Evolutionary conservation across 805 yeast genomes (phyloP).

Genomic region (Nakazawaea ernobii): DNA sequence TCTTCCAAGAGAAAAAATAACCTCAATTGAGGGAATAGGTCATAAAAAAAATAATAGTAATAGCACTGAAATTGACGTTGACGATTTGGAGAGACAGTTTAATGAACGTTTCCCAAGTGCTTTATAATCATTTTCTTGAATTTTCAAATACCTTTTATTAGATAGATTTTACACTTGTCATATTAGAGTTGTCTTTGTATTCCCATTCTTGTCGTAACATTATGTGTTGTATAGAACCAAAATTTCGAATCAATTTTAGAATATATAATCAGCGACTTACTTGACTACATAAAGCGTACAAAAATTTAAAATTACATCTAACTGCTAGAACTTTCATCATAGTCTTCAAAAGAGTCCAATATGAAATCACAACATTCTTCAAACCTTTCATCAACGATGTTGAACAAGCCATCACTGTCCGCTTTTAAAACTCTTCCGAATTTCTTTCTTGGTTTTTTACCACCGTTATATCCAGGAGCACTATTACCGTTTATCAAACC

Average conservation of each 20-base stretch:
- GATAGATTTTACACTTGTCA: background rate
- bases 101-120: constrained; percentile 58
- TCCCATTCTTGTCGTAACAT: background rate
- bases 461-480: constrained; percentile 20
- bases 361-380: constrained; percentile 85
- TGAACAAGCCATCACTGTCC: constrained; percentile 66
- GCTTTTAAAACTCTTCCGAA: constrained; percentile 84
- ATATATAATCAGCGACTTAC: background rate
- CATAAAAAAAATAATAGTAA: constrained; percentile 14
- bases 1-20: background rate
- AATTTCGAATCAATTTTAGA: no score
- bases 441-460: constrained; percentile 79
- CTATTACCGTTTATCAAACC: constrained; percentile 20
- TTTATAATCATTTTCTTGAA: constrained; percentile 25
- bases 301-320: constrained; percentile 14
- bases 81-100: constrained; percentile 53
- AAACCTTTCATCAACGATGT: constrained; percentile 72
- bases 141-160: constrained; percentile 3
- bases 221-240: no score
- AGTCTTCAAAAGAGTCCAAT: constrained; percentile 70
- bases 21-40: background rate
- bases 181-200: background rate
- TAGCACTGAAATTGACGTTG: constrained; percentile 35
- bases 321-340: constrained; percentile 32
- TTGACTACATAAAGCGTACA: background rate